A percentile compares a stretch with the other conserved stretches of the same genome.
phyloP scores from a whole-genome alignment of 2,329 filamentous ascomycete genomes.

The Ophiostoma piceae region DNA sequence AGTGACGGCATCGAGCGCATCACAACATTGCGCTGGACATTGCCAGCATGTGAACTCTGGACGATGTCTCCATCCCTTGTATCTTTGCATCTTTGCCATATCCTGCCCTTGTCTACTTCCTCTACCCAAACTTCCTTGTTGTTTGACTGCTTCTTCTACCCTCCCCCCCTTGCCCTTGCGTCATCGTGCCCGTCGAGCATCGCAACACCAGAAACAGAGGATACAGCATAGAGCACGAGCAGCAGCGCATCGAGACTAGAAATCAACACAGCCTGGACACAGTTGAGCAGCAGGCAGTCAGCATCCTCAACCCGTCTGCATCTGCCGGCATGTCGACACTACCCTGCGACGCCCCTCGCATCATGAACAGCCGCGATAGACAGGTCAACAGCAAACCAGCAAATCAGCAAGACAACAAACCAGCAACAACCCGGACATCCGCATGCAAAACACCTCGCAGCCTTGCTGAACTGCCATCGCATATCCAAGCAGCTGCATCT shows the following conservation, averaged over 20 bases:
- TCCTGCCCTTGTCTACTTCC: background rate
- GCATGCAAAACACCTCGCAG: background rate
- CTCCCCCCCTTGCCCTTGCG: background rate
- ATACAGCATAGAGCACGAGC: background rate
- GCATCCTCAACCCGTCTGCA: background rate
- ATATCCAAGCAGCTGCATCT: background rate
- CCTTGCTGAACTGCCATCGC: background rate
- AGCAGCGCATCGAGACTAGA: slow-evolving; percentile 1
- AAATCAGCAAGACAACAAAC: too few species aligned
- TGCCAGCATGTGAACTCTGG: too few species aligned
- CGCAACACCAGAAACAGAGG: background rate
- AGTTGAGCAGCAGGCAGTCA: background rate
- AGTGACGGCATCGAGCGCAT: slow-evolving; percentile 8
- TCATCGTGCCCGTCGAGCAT: background rate
- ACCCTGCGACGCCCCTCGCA: background rate
- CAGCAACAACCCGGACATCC: background rate
- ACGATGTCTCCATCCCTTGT: background rate
- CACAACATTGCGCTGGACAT: background rate
- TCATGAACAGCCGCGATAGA: background rate
- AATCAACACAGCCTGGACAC: background rate
- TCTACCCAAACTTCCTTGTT: background rate
- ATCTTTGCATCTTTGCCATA: background rate
- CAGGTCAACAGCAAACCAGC: background rate
- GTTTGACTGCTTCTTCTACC: background rate
- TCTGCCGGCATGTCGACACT: background rate